Evolutionary conservation across 2,329 filamentous ascomycete species (phyloP), one percentile per base, ranked within the genome.

Genomic region (Ophiognomonia clavigignenti-juglandacearum): DNA sequence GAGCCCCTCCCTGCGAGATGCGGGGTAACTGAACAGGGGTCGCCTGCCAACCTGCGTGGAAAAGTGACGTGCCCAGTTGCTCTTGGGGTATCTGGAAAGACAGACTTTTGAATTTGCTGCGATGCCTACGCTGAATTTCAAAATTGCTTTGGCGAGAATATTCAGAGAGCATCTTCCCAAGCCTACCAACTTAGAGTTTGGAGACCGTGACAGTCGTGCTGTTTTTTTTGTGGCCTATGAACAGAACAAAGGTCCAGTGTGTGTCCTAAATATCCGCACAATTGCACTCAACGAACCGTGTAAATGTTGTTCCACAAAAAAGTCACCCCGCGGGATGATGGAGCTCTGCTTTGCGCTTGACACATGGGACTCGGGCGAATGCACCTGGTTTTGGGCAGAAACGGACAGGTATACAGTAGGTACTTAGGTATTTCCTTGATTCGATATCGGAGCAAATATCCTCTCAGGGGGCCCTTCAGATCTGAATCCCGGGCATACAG

Each of bases 391-490:
- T n/a, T 4, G n/a, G 29, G n/a, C 29, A 7, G 10, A n/a, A 22
- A 26, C 11, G 18, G 10, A 36, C 34, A 20, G 13, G 22, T 46
- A n/a, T n/a, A n/a, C n/a, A n/a, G n/a, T n/a, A n/a, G n/a, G n/a
- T n/a, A n/a, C n/a, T n/a, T n/a, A n/a, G n/a, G n/a, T n/a, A n/a
- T n/a, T n/a, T 37, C 36, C n/a, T 31, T 24, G 31, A 43, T n/a
- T 50, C 48, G 48, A 50, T 47, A 50, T 50, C 48, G 48, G 48
- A 50, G 48, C 29, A 38, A 39, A 43, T 22, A 13, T 39, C 35
- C 35, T 43, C 18, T 16, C 26, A 18, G 23, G 45, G 19, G 13
- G 16, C 16, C 7, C 16, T 6, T 46, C 18, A 38, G 27, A 31
- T n/a, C 18, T 32, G 8, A 18, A 18, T 29, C 29, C 11, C n/a